A percentile compares a stretch with the other conserved stretches of the same genome.
These are phyloP conservation scores for Rickenella mellea DNA, from an alignment of 768 basidiomycete species.

Conservation along the genomic window DNA sequence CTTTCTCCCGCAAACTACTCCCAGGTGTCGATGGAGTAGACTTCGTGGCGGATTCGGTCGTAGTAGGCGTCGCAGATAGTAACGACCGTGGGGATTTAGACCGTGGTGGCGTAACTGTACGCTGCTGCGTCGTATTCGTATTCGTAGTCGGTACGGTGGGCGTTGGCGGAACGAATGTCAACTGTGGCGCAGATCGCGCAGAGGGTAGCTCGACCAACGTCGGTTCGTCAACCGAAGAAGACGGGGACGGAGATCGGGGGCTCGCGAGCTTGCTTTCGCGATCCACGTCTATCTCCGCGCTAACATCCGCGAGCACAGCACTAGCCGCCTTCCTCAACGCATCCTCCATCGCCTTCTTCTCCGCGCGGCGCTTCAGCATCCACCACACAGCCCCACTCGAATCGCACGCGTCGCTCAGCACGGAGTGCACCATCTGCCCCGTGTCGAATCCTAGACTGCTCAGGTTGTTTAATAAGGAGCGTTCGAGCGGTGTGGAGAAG, in stretches of 20 bases:
- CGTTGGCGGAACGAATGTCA: conserved; percentile 71
- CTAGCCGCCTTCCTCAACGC: conserved; percentile 11
- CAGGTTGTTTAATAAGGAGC: conserved; percentile 68
- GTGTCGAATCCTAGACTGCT: conserved; percentile 81
- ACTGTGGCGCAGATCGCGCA: conserved; percentile 41
- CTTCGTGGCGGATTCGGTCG: conserved; percentile 39
- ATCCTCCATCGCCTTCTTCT: conserved; percentile 40
- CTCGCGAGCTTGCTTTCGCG: conserved; percentile 3
- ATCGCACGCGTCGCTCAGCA: conserved; percentile 87
- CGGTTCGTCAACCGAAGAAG: conserved; percentile 1
- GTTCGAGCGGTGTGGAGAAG: conserved; percentile 80
- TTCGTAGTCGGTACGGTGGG: conserved; percentile 39
- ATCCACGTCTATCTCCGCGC: conserved; percentile 6
- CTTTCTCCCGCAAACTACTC: conserved; percentile 49
- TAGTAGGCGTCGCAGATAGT: conserved; percentile 47
- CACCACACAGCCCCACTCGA: conserved; percentile 90
- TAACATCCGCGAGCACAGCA: conserved; percentile 12
- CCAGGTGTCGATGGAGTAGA: conserved; percentile 68
- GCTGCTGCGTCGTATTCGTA: not conserved
- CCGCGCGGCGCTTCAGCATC: conserved; percentile 83
- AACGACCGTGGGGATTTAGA: conserved; percentile 27
- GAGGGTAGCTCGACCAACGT: conserved; percentile 14
- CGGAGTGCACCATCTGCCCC: conserved; percentile 91
- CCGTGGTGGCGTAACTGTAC: conserved; percentile 44
- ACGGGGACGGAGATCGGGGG: conserved; percentile 1